A percentile compares a stretch with the other conserved stretches of the same genome.
Evolutionary conservation across 139 green algal genomes (phyloP).

Genomic region (Haematococcus sp.): DNA sequence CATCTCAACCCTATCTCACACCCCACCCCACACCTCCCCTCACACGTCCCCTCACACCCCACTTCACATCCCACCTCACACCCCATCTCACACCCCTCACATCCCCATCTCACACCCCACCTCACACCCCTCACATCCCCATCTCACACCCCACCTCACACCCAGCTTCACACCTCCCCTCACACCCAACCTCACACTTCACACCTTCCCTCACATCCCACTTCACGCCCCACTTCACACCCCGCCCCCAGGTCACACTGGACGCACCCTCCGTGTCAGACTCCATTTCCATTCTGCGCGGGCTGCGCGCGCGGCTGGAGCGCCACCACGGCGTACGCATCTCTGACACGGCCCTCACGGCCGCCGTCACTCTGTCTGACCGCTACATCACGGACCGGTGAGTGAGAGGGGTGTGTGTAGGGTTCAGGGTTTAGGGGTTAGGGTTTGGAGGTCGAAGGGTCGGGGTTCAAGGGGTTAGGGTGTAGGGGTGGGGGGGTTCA

Average conservation of each 20-base stretch:
- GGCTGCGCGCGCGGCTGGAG: constrained; percentile 61
- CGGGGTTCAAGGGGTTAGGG: too few relatives aligned
- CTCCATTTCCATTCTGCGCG: constrained; percentile 91
- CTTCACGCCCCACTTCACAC: background rate
- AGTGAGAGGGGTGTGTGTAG: background rate
- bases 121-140: too few relatives aligned
- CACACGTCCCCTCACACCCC: too few relatives aligned
- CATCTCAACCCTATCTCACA: too few relatives aligned
- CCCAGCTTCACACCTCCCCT: background rate
- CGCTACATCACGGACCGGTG: constrained; percentile 60
- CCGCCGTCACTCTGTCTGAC: constrained; percentile 50
- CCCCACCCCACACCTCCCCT: too few relatives aligned
- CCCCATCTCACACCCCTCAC: too few relatives aligned
- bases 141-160: too few relatives aligned
- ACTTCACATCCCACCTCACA: too few relatives aligned
- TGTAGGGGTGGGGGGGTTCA: background rate
- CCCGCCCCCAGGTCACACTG: constrained; percentile 21
- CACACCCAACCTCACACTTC: background rate
- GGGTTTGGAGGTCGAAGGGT: background rate
- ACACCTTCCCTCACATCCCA: background rate
- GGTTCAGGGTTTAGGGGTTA: background rate
- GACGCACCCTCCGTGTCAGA: constrained; percentile 61
- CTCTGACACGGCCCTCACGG: constrained; percentile 45
- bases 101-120: too few relatives aligned
- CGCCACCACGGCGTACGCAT: constrained; percentile 45